Conservation (phyloP, 495 filamentous ascomycete species). For the Glarea lozoyensis region DNA sequence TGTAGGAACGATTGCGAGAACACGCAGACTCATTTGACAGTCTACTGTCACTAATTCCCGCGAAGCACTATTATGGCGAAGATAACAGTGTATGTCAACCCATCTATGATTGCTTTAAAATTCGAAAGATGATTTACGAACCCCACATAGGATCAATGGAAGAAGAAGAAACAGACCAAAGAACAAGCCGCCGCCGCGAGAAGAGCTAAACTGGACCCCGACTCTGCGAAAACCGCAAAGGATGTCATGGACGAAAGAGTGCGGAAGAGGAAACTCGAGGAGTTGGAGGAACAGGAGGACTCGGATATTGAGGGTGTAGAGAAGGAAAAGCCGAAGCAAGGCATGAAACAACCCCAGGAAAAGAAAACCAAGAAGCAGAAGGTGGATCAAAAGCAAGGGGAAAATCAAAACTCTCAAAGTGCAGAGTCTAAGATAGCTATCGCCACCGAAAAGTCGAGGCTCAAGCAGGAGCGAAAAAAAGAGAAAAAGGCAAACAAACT, state of each 20-base stretch:
- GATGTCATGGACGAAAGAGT: conserved; percentile 78
- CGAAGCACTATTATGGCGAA: conserved; percentile 84
- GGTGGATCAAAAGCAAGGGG: conserved; percentile 1
- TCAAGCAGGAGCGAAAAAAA: conserved; percentile 21
- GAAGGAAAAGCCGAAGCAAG: conserved; percentile 44
- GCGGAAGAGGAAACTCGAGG: conserved; percentile 59
- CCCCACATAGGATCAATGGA: conserved; percentile 65
- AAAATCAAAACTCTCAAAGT: not conserved
- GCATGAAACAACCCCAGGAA: conserved; percentile 29
- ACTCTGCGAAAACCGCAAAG: conserved; percentile 68
- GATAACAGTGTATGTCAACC: conserved; percentile 65
- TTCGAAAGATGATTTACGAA: not conserved
- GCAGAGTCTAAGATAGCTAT: not conserved
- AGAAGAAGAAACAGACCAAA: conserved; percentile 80
- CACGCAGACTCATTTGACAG: conserved; percentile 86
- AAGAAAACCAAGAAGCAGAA: conserved; percentile 23
- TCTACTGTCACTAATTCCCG: conserved; percentile 84
- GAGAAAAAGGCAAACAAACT: conserved; percentile 23
- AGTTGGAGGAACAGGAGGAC: conserved; percentile 24
- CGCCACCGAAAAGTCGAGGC: conserved; percentile 8
- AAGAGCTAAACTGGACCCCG: conserved; percentile 77
- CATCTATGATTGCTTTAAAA: not conserved
- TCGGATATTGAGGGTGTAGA: conserved; percentile 33
- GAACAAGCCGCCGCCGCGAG: conserved; percentile 68
- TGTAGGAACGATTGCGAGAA: conserved; percentile 76